Evolutionary conservation across 805 yeast species (phyloP), one percentile per base, ranked within the genome.

Genomic region (Candida orba): DNA sequence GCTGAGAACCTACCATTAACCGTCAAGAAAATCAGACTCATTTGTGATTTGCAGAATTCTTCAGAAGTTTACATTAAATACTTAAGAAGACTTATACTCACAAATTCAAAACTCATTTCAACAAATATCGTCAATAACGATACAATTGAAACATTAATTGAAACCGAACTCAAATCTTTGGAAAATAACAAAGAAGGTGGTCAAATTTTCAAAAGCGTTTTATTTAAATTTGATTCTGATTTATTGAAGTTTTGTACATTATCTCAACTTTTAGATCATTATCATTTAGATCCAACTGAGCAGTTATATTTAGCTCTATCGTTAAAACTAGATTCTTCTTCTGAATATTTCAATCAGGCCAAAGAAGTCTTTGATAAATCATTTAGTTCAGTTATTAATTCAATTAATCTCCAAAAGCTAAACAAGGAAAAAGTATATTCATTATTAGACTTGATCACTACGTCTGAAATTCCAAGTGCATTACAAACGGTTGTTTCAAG

Each of bases 21-120:
- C 24, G 55, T 60, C 39, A 52, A 57, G 34, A 76, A 79, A 55
- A 76, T 79, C 54, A 66, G 69, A 44, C 66, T 64, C 50, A 69
- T 81, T 25, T 55, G 75, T 43, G 61, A 57, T 12, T 63, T 63
- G 29, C 50, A 53, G 42, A 57, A 24, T 8, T 40, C 65, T 30
- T 59, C 64, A 9, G 64, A 61, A 36, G 63, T 65, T 34, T 62
- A 62, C 47, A 49, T 56, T 43, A 56, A 53, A 36, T 68, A 60
- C 43, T 41, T 66, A 32, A 61, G 58, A 47, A 57, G 60, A 44
- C 51, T 66, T 35, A 45, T 63, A n/a, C 59, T 54, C 38, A 62
- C 56, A 57, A 54, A 46, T 55, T 58, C 65, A 48, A 54, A 42
- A 44, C 44, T 48, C 49, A 47, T 55, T 34, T 41, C 53, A 32